phyloP scores from a whole-genome alignment of 441 rosid genomes.

The Codiaeum variegatum region DNA sequence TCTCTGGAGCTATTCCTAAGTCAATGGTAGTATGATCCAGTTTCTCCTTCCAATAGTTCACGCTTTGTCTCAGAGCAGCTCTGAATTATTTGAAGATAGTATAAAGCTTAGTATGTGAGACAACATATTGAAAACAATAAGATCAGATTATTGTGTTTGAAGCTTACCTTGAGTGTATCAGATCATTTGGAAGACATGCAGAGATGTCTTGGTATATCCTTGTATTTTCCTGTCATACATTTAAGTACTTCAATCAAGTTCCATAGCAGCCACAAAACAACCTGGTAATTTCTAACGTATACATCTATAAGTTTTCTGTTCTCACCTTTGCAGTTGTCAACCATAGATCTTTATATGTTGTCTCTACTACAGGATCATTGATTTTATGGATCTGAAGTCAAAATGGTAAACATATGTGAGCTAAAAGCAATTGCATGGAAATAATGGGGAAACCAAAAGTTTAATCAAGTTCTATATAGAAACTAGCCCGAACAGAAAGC shows the following conservation, averaged over 20 bases:
- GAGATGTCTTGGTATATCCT: slow-evolving; percentile 80
- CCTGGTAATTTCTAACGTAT: not conserved
- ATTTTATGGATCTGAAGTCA: slow-evolving; percentile 55
- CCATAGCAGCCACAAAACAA: not conserved
- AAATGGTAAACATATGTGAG: not conserved
- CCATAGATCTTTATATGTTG: slow-evolving; percentile 87
- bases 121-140: not conserved
- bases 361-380: slow-evolving; percentile 69
- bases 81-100: slow-evolving; percentile 34
- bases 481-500: slow-evolving; percentile 4
- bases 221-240: slow-evolving; percentile 61
- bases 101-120: not conserved
- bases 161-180: slow-evolving; percentile 68
- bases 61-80: slow-evolving; percentile 65
- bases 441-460: not conserved
- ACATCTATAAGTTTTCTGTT: not conserved
- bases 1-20: slow-evolving; percentile 78
- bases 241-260: not conserved
- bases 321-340: slow-evolving; percentile 81
- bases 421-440: not conserved
- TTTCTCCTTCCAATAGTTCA: slow-evolving; percentile 69
- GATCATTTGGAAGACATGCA: slow-evolving; percentile 87
- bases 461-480: not conserved
- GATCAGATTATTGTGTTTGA: not conserved
- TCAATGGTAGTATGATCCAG: slow-evolving; percentile 93